Evolutionary conservation across 148 eudicot species (phyloP), one percentile per base, ranked within the genome.

Genomic region (Bassia scoparia): DNA sequence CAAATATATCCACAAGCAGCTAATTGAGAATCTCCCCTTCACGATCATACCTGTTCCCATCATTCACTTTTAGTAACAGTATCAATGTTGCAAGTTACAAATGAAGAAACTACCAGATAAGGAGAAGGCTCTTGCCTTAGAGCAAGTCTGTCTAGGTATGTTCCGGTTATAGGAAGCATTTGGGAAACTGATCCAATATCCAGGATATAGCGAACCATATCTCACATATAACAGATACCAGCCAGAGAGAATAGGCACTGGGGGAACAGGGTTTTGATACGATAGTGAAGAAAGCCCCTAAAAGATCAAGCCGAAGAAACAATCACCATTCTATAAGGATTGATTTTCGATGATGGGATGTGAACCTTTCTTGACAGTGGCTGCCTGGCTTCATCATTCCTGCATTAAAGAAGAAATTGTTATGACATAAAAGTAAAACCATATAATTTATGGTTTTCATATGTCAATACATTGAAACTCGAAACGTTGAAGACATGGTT

Each of bases 281-380:
- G 98, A 76, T 92, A 92, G 76, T 90, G 91, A 81, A 86, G 84
- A 92, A 92, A 72, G 90, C 78, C 55, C 84, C 84, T 61, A 92
- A 86, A 85, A 92, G 78, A 69, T 84, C 82, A 44, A 92, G 96
- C 66, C 98, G 98, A 53, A 92, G 75, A 52, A n/a, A 87, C 87
- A 78, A 92, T 92, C 54, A 92, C 91, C 96, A 92, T 87, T 76
- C 97, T 83, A 76, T 92, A 92, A 76, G 97, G 97, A 74, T 92
- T 92, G 52, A 92, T 89, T 82, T 86, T 88, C 46, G 96, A 88
- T 43, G 97, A 92, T 64, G 97, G 86, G 74, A 92, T 73, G 56
- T 93, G 88, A 83, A 92, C 93, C 86, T 92, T 92, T 79, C 97
- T 92, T 23, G 97, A 89, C 61, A 92, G 87, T 61, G 97, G 97